Evolutionary conservation across 1,284 basidiomycete species (phyloP).

Genomic region (Puccinia coronata): DNA sequence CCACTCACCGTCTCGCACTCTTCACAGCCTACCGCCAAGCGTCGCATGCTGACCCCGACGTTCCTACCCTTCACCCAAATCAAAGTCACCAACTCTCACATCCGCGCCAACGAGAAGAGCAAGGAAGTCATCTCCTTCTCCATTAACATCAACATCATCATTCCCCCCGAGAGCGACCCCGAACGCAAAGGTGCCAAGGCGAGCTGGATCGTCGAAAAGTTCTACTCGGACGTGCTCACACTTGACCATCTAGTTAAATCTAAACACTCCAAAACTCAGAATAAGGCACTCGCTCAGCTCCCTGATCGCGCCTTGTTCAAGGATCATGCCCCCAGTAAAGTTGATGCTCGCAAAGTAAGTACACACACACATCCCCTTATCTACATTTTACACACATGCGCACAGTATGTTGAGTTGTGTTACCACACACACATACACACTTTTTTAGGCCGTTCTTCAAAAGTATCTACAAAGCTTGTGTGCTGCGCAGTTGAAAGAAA

Average conservation of each 20-base stretch:
- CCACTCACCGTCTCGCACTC: conserved; percentile 22
- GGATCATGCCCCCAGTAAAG: conserved; percentile 93
- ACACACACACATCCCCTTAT: background rate
- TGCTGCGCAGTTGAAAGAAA: conserved; percentile 77
- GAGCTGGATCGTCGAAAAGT: conserved; percentile 87
- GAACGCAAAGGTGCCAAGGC: conserved; percentile 63
- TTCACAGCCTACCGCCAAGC: conserved; percentile 41
- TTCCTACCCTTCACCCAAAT: conserved; percentile 54
- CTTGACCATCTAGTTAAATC: conserved; percentile 69
- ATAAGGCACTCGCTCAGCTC: conserved; percentile 71
- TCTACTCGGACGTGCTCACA: conserved; percentile 83
- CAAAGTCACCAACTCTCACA: conserved; percentile 65
- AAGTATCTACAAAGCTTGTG: conserved; percentile 80
- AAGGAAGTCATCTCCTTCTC: conserved; percentile 83
- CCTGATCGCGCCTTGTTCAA: conserved; percentile 93
- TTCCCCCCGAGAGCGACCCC: conserved; percentile 60
- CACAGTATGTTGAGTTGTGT: too few relatives aligned
- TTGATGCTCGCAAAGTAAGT: conserved; percentile 86
- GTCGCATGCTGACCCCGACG: conserved; percentile 54
- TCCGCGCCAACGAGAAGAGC: conserved; percentile 78
- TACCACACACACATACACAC: background rate
- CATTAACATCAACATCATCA: conserved; percentile 61
- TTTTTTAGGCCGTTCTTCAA: conserved; percentile 72
- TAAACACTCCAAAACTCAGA: conserved; percentile 69
- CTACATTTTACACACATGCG: too few relatives aligned